These are phyloP conservation scores for Thymus mandschuricus DNA, from an alignment of 257 asterid species.

Conservation along the genomic window DNA sequence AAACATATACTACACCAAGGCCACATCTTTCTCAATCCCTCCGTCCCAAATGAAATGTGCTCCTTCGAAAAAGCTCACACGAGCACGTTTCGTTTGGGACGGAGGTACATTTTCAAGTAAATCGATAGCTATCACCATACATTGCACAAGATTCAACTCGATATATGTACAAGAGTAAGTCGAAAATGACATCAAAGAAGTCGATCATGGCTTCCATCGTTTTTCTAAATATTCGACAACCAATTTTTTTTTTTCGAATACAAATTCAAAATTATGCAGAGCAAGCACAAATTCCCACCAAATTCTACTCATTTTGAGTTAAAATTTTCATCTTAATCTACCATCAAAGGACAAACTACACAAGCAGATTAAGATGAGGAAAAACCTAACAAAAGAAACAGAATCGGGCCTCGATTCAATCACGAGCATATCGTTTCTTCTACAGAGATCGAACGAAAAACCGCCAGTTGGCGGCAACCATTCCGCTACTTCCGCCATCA, in stretches of 20 bases:
- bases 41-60: no score
- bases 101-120: not conserved
- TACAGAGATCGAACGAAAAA: slow-evolving; percentile 77
- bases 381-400: not conserved
- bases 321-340: not conserved
- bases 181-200: not conserved
- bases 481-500: slow-evolving; percentile 38
- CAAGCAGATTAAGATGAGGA: not conserved
- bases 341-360: not conserved
- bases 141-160: not conserved
- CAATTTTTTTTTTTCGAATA: no score
- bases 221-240: not conserved
- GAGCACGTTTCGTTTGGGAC: no score
- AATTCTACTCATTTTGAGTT: not conserved
- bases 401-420: not conserved
- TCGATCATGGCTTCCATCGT: not conserved
- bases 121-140: slow-evolving; percentile 7
- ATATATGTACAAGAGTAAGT: not conserved
- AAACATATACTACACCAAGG: slow-evolving; percentile 2
- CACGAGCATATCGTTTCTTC: slow-evolving; percentile 74
- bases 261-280: not conserved
- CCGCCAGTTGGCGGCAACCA: slow-evolving; percentile 56
- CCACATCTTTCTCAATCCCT: not conserved
- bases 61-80: no score
- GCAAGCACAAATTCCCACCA: not conserved